phyloP scores from a whole-genome alignment of 2,329 filamentous ascomycete genomes.

The Fusarium papillatum region DNA sequence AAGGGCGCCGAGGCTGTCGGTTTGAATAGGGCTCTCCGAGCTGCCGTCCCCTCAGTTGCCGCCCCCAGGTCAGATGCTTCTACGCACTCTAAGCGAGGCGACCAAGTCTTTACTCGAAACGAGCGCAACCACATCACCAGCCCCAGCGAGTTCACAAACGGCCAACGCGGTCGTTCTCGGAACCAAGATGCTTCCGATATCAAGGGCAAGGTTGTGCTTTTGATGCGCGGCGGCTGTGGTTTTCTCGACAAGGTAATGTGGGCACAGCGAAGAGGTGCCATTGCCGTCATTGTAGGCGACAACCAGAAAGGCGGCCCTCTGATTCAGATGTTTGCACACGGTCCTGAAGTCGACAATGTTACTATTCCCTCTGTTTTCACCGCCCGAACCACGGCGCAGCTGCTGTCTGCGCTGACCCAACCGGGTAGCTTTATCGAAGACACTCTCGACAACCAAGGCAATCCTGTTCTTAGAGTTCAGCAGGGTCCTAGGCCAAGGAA shows the following conservation, averaged over 20 bases:
- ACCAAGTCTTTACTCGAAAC: conserved; percentile 51
- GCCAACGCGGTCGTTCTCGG: conserved; percentile 83
- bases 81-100: conserved; percentile 45
- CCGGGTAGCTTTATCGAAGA: conserved; percentile 74
- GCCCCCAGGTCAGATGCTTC: conserved; percentile 32
- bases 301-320: conserved; percentile 90
- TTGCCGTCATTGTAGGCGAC: conserved; percentile 94
- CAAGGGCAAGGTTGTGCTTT: conserved; percentile 89
- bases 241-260: conserved; percentile 98
- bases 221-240: conserved; percentile 94
- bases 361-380: conserved; percentile 97
- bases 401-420: conserved; percentile 89
- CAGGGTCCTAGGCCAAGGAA: conserved; percentile 55
- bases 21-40: conserved; percentile 55
- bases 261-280: conserved; percentile 91
- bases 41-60: conserved; percentile 37
- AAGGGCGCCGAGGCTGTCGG: conserved; percentile 66
- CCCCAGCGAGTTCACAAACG: conserved; percentile 50
- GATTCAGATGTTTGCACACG: conserved; percentile 98
- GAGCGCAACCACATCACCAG: conserved; percentile 49
- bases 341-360: conserved; percentile 90
- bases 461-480: conserved; percentile 67
- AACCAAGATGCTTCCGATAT: conserved; percentile 95
- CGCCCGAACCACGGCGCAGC: conserved; percentile 92
- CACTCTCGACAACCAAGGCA: conserved; percentile 71